These are phyloP conservation scores for Pholiota adiposa DNA, from an alignment of 1,284 basidiomycete species.

Conservation along the genomic window DNA sequence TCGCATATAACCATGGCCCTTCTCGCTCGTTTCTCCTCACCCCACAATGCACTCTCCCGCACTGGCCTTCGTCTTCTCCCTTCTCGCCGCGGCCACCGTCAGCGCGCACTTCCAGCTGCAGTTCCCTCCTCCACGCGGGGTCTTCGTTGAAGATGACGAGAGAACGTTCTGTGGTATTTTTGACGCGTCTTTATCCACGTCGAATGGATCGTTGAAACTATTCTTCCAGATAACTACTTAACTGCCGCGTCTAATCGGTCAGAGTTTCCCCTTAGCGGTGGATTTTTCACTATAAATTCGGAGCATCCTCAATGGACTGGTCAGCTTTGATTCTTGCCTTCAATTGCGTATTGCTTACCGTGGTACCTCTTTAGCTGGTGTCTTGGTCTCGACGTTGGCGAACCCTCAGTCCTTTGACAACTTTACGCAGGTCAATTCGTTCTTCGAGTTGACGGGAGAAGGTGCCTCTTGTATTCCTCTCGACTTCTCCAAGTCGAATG, in stretches of 20 bases:
- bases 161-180: conserved; percentile 57
- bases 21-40: neutral
- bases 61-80: conserved; percentile 19
- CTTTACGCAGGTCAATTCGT: conserved; percentile 61
- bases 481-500: conserved; percentile 53
- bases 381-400: conserved; percentile 56
- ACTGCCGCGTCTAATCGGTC: conserved; percentile 52
- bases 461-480: conserved; percentile 67
- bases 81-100: conserved; percentile 37
- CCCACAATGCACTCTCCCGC: conserved; percentile 26
- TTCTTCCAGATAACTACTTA: conserved; percentile 53
- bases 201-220: conserved; percentile 1
- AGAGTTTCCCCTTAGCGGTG: conserved; percentile 62
- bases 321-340: conserved; percentile 26
- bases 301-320: conserved; percentile 62
- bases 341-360: neutral
- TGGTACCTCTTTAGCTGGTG: conserved; percentile 43
- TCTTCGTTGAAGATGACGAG: conserved; percentile 61
- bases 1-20: neutral
- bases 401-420: conserved; percentile 62
- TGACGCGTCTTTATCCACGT: neutral
- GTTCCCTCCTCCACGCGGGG: conserved; percentile 65
- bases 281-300: conserved; percentile 59
- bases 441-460: conserved; percentile 54
- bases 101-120: conserved; percentile 74